Conservation (phyloP, 208 protist species). For the Trypanosoma platydactyli region DNA sequence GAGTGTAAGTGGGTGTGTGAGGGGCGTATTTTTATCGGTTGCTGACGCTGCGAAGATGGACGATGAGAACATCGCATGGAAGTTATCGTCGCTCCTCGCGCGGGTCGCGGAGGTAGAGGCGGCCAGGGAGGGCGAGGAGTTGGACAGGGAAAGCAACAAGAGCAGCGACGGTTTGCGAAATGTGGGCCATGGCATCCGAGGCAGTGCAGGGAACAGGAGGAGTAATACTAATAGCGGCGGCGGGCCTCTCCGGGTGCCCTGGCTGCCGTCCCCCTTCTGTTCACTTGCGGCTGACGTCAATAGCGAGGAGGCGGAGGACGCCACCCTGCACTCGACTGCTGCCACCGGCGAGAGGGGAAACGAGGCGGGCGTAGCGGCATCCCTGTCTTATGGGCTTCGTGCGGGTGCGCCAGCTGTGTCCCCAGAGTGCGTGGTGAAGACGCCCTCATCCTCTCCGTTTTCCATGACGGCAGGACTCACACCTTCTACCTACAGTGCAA, state of each 20-base stretch:
- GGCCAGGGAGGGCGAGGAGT: not conserved
- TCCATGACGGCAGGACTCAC: constrained; percentile 16
- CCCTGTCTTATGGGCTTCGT: not conserved
- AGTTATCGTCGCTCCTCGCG: constrained; percentile 15
- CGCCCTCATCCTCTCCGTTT: constrained; percentile 11
- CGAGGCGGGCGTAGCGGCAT: not conserved
- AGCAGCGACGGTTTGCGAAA: not conserved
- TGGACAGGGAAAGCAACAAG: not conserved
- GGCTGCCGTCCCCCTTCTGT: constrained; percentile 12
- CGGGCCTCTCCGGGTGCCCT: not conserved
- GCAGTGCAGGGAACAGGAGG: not conserved
- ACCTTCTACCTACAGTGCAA: constrained; percentile 8
- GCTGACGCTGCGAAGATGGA: not conserved
- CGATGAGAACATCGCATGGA: constrained; percentile 9
- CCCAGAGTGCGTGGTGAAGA: constrained; percentile 11
- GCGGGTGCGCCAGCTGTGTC: constrained; percentile 2
- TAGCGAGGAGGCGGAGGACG: not conserved
- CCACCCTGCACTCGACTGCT: too few species aligned
- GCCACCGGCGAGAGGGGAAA: constrained; percentile 1
- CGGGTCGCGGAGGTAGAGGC: constrained; percentile 14
- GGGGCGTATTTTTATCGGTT: not conserved
- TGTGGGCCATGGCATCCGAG: not conserved
- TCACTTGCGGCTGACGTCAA: constrained; percentile 16
- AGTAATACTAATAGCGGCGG: not conserved
- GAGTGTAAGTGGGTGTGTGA: too few species aligned